Percentiles rank a stretch among this genome's conserved stretches.
These are phyloP conservation scores for Gymnopilus dilepis DNA, from an alignment of 768 basidiomycete genomes.

Conservation along the genomic window DNA sequence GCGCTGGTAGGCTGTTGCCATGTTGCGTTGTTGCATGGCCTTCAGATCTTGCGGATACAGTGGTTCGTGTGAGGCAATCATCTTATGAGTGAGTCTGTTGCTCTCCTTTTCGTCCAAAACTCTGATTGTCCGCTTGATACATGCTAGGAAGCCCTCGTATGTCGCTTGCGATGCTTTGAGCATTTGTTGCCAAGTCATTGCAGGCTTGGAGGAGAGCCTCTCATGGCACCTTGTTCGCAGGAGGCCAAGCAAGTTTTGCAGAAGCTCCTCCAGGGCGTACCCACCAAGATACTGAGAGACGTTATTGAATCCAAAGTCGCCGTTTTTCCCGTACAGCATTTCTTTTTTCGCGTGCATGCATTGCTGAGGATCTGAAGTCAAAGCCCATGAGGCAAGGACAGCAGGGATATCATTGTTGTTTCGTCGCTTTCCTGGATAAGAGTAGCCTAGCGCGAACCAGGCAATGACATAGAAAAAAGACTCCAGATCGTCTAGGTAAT, in stretches of 20 bases:
- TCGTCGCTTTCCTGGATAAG: not conserved
- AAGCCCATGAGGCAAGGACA: not conserved
- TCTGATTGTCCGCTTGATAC: not conserved
- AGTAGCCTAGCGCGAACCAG: constrained; percentile 2
- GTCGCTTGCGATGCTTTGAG: not conserved
- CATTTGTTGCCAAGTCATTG: not conserved
- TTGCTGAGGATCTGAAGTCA: not conserved
- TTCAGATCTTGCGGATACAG: not conserved
- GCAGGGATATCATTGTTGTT: not conserved
- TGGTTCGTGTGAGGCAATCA: not conserved
- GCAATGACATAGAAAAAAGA: constrained; percentile 6
- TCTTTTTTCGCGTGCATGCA: not conserved
- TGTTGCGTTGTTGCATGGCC: not conserved
- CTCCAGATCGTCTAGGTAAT: constrained; percentile 9
- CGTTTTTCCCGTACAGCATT: constrained; percentile 1
- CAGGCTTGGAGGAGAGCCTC: not conserved
- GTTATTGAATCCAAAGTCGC: not conserved
- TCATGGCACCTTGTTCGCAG: not conserved
- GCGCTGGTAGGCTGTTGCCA: not conserved
- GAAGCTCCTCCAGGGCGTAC: not conserved
- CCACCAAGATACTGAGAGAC: not conserved
- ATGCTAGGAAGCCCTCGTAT: not conserved
- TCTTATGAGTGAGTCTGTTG: not conserved
- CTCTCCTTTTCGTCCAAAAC: not conserved
- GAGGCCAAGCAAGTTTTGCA: not conserved